Percentiles rank a stretch among this genome's conserved stretches.
These are phyloP conservation scores for Dillenia turbinata DNA, from an alignment of 164 flowering plant genomes.

Conservation along the genomic window DNA sequence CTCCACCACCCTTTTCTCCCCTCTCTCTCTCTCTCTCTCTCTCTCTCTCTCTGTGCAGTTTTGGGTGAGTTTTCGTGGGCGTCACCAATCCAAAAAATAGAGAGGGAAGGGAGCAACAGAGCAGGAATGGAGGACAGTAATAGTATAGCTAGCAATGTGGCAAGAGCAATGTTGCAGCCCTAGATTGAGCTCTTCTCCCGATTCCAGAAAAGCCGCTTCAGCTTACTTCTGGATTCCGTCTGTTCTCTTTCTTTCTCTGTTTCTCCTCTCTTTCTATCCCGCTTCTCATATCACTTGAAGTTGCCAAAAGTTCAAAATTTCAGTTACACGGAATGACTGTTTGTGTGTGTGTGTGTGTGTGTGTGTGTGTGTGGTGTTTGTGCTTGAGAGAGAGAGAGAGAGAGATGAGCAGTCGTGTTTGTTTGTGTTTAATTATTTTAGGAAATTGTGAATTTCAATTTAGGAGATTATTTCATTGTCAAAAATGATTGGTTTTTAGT, in stretches of 20 bases:
- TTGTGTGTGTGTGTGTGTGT: too few relatives aligned
- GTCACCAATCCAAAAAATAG: neutral
- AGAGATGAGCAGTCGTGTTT: too few relatives aligned
- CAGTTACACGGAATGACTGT: neutral
- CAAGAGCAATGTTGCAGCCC: constrained; percentile 70
- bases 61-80: constrained; percentile 1
- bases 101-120: neutral
- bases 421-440: too few relatives aligned
- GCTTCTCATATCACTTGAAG: neutral
- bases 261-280: neutral
- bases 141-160: constrained; percentile 48
- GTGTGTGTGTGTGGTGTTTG: neutral
- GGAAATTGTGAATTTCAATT: too few relatives aligned
- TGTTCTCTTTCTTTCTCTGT: constrained; percentile 3
- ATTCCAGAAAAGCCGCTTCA: constrained; percentile 67
- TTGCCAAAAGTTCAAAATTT: neutral
- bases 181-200: constrained; percentile 76
- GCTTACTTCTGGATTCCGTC: constrained; percentile 76
- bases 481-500: too few relatives aligned
- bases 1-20: too few relatives aligned
- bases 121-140: constrained; percentile 25
- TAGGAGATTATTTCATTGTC: too few relatives aligned
- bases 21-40: too few relatives aligned
- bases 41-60: neutral
- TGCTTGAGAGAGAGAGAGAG: too few relatives aligned